Percentiles rank a stretch among this genome's conserved stretches.
Evolutionary conservation across 345 rosid species (phyloP).

Genomic region (Sisymbrium altissimum): DNA sequence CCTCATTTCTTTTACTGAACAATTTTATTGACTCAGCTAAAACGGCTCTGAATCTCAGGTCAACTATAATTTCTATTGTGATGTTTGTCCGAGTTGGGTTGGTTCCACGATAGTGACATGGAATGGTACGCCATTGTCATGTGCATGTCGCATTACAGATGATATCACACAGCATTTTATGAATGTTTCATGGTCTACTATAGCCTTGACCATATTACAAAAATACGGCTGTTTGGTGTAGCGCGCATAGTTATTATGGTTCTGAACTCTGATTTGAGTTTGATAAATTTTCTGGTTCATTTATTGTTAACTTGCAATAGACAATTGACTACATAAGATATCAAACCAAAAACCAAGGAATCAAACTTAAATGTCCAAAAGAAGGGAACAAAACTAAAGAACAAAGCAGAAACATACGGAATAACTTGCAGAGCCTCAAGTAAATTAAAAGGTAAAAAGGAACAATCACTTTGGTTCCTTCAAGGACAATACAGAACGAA

Average conservation of each 20-base stretch:
- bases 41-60: background rate
- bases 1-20: slow-evolving; percentile 12
- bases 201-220: background rate
- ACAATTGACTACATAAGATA: background rate
- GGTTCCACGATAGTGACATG: background rate
- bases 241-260: no score
- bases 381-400: background rate
- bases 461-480: slow-evolving; percentile 8
- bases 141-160: background rate
- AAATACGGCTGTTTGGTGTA: no score
- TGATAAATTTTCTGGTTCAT: no score
- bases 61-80: background rate
- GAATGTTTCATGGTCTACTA: background rate
- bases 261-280: no score
- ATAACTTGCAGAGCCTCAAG: background rate
- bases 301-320: no score
- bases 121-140: background rate
- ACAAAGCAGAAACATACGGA: slow-evolving; percentile 15
- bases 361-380: background rate
- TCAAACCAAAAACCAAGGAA: background rate
- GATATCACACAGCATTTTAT: background rate
- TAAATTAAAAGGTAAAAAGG: background rate
- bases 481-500: background rate
- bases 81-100: background rate
- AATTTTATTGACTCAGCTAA: background rate